Base-by-base conservation (phyloP, 2,329 filamentous ascomycete species). In the Pseudocercospora macadamiae region DNA sequence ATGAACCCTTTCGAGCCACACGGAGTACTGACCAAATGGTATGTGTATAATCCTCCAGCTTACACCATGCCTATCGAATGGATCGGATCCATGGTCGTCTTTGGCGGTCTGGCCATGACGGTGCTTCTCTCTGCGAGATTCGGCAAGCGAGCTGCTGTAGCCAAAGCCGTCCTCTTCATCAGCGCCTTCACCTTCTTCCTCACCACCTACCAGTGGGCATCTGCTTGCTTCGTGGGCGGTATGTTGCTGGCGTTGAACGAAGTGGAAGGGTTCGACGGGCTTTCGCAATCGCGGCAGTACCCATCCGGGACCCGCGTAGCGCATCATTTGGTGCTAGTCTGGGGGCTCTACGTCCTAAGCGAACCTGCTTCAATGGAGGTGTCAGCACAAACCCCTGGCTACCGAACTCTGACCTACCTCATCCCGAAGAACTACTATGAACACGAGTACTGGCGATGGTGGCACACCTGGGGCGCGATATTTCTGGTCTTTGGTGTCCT, bases 341-440 rank as follows among this genome's bases (percentile, higher is more conserved):
- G 42, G 4, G 63, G 61, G 8, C 54, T 57, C 36, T 65, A 64
- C 45, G 54, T 65, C 7, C 59, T 65, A 12, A 64, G 59, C 34
- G 56, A 65, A 34, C 62, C 63, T 30, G 58, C 58, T 47, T 52
- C 49, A n/a, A 63, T 54, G 55, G 58, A 26, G 36, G 47, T 48
- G 4, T 71, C 89, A 1, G 72, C 76, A 14, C 76, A 77, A 19
- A 85, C 80, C 10, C 80, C 83, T 0, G 85, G 86, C 2, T 88
- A 85, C 83, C 78, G 80, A 60, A 83, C 56, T 3, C 47, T 68
- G 4, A 84, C 84, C 0, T 78, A 77, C 49, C 75, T 89, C 56
- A 69, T 66, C 18, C 67, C 68, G 4, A 54, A 60, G 2, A 53
- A 61, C 18, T 68, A 69, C 51, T 57, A 57, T 42, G 59, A 64